Evolutionary conservation across 306 rosid species (phyloP).

Genomic region (Lagenaria siceraria): DNA sequence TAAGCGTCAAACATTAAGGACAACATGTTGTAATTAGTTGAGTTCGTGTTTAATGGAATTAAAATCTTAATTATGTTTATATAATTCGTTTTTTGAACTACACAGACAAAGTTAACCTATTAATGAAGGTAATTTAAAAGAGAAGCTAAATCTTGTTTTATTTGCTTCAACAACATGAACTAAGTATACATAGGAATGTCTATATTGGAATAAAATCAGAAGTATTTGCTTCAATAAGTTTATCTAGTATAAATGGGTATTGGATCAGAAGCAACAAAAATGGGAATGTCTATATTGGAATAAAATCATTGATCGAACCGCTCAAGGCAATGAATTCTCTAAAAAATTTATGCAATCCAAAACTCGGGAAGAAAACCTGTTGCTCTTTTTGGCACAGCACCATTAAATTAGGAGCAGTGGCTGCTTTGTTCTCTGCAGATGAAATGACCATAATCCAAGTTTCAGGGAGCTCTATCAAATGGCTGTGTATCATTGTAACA

Average conservation of each 20-base stretch:
- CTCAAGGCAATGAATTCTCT: background rate
- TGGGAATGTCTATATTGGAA: background rate
- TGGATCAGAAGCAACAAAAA: background rate
- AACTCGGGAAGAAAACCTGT: constrained; percentile 9
- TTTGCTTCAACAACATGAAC: too few relatives aligned
- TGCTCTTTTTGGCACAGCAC: constrained; percentile 5
- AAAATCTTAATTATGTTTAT: too few relatives aligned
- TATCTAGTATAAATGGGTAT: background rate
- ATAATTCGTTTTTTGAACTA: too few relatives aligned
- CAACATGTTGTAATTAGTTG: too few relatives aligned
- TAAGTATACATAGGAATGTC: too few relatives aligned
- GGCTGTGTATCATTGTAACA: constrained; percentile 82
- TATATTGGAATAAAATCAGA: too few relatives aligned
- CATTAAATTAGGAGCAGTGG: constrained; percentile 14
- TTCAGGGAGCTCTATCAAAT: constrained; percentile 68
- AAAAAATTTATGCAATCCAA: background rate
- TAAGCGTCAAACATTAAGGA: too few relatives aligned
- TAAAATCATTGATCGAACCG: background rate
- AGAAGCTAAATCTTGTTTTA: too few relatives aligned
- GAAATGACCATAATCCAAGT: background rate
- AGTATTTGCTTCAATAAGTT: background rate
- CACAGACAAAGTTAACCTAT: too few relatives aligned
- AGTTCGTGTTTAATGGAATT: too few relatives aligned
- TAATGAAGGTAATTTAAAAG: too few relatives aligned
- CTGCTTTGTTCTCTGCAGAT: background rate